Evolutionary conservation across 352 stramenopile genomes (phyloP).

Genomic region (Phytophthora fragariae): DNA sequence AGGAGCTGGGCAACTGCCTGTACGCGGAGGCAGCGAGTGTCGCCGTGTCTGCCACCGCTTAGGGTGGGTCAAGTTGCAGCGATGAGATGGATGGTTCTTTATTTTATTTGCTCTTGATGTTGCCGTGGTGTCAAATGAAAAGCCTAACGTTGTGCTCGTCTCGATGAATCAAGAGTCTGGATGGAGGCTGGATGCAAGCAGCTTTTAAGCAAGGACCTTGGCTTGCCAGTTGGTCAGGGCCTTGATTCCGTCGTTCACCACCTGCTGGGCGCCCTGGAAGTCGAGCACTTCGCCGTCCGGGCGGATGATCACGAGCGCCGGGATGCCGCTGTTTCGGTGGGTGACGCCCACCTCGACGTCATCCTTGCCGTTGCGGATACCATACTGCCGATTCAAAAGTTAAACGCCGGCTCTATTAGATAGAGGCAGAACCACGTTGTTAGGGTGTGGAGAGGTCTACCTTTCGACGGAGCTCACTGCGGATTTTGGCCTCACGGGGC

Average conservation of each 20-base stretch:
- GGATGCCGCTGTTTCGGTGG: conserved; percentile 72
- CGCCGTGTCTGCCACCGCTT: conserved; percentile 55
- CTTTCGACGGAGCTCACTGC: conserved; percentile 78
- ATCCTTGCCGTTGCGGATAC: conserved; percentile 75
- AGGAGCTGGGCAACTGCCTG: conserved; percentile 60
- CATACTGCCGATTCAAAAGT: conserved; percentile 44
- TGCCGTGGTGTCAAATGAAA: conserved; percentile 18
- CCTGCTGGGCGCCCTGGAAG: conserved; percentile 57
- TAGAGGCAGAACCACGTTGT: conserved; percentile 20
- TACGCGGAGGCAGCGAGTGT: conserved; percentile 55
- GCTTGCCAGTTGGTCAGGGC: conserved; percentile 49
- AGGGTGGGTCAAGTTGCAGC: conserved; percentile 7
- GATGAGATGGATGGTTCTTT: conserved; percentile 24
- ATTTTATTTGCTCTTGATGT: conserved; percentile 32
- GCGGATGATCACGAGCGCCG: conserved; percentile 70
- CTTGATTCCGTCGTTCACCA: conserved; percentile 56
- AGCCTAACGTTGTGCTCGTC: background rate
- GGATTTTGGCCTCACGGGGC: conserved; percentile 58
- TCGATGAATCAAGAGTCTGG: background rate
- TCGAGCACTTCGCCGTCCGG: conserved; percentile 63
- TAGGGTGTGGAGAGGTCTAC: conserved; percentile 27
- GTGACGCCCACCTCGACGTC: conserved; percentile 60
- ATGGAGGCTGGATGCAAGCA: background rate
- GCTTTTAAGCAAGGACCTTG: conserved; percentile 1
- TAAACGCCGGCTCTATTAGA: conserved; percentile 1